A percentile compares a stretch with the other conserved stretches of the same genome.
phyloP scores from a whole-genome alignment of 2,329 filamentous ascomycete species.

The Zymoseptoria crescenta region DNA sequence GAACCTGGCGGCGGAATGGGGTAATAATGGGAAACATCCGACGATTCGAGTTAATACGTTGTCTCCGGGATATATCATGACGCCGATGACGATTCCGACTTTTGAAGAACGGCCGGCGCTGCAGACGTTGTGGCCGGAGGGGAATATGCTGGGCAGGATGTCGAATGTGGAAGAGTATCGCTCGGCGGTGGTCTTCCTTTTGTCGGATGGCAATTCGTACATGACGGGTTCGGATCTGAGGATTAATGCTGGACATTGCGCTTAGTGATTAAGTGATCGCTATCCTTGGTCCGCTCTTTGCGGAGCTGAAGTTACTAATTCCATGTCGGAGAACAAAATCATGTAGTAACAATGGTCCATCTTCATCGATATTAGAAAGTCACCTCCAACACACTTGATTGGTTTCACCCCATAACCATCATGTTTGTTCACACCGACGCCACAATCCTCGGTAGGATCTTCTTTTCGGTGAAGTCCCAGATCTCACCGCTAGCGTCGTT shows the following conservation, averaged over 20 bases:
- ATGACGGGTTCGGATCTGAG: constrained; percentile 4
- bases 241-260: constrained; percentile 1
- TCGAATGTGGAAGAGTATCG: constrained; percentile 6
- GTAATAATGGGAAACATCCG: constrained; percentile 43
- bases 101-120: constrained; percentile 68
- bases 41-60: constrained; percentile 71
- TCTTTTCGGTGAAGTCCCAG: constrained; percentile 26
- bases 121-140: constrained; percentile 61
- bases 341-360: no score
- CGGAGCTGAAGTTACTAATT: background rate
- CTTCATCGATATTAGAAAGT: no score
- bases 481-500: constrained; percentile 26
- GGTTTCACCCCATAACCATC: no score
- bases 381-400: no score
- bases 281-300: background rate
- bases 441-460: constrained; percentile 5
- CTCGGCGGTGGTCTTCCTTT: constrained; percentile 1
- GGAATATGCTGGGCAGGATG: constrained; percentile 67
- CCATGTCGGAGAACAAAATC: no score
- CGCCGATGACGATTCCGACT: constrained; percentile 66
- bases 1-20: constrained; percentile 68
- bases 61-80: constrained; percentile 72
- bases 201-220: constrained; percentile 3
- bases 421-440: background rate
- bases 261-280: background rate